These are phyloP conservation scores for Alnus rubra DNA, from an alignment of 306 rosid species.

Conservation along the genomic window DNA sequence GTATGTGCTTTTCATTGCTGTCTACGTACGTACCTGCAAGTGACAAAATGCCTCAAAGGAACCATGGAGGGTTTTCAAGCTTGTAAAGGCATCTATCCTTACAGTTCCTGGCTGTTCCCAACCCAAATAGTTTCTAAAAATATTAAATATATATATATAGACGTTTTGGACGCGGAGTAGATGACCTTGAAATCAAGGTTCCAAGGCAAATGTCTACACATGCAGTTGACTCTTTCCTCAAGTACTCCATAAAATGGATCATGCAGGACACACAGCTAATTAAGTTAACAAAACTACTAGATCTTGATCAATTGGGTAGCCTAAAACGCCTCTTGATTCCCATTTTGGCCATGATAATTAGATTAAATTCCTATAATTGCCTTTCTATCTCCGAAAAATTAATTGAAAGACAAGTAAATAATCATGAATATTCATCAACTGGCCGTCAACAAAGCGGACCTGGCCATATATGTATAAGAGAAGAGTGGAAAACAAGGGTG, in stretches of 20 bases:
- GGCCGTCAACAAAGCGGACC: too few relatives aligned
- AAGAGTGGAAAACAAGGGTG: too few relatives aligned
- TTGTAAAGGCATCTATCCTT: background rate
- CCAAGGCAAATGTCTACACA: background rate
- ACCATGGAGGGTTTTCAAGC: background rate
- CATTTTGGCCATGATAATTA: background rate
- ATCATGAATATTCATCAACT: background rate
- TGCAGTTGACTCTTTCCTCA: background rate
- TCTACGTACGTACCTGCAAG: background rate
- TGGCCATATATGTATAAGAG: too few relatives aligned
- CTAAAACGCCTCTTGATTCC: background rate
- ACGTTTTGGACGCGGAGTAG: background rate
- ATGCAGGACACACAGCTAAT: background rate
- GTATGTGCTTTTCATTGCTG: background rate
- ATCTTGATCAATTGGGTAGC: background rate
- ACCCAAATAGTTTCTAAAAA: background rate
- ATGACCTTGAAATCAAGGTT: conserved; percentile 7
- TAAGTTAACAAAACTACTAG: background rate
- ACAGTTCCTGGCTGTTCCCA: conserved; percentile 2
- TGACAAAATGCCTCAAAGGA: background rate
- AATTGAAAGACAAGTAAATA: background rate
- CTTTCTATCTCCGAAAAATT: background rate
- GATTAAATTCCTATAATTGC: background rate
- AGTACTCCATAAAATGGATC: background rate
- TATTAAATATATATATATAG: background rate